Evolutionary conservation across 805 yeast genomes (phyloP), one percentile per base, ranked within the genome.

Genomic region (Lipomyces japonicus): DNA sequence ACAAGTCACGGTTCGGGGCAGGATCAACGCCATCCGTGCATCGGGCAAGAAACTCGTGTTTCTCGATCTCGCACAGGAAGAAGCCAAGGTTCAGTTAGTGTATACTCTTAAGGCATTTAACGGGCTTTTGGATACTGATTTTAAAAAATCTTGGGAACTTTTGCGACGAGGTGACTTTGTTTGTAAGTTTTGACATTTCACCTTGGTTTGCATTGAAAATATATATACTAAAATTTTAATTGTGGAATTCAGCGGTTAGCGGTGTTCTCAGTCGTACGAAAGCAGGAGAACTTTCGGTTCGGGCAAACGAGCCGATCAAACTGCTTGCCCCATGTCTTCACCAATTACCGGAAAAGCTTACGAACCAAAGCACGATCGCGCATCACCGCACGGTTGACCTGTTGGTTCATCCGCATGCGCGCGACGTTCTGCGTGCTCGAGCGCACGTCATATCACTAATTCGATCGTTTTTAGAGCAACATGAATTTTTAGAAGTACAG

Each of bases 231-330:
- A 14, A n/a, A n/a, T n/a, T n/a, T n/a, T n/a, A n/a, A n/a, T n/a
- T n/a, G n/a, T n/a, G n/a, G n/a, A n/a, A n/a, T n/a, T 24, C 7
- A 50, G 55, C 78, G 5, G 79, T 82, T 22, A 61, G 67, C 2
- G 98, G 98, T 0, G 63, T 59, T 22, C 89, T 96, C 0, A 86
- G 91, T 23, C 65, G 76, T 2, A 86, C 97, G 0, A 80, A 82
- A 47, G 79, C 80, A 2, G 93, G 91, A 0, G 95, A 90, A 57
- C 68, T 89, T 5, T 83, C 96, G 1, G 62, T 91, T 44, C 79
- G 84, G 55, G 73, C 82, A 10, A 66, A 68, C 0, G 51, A 63
- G n/a, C 74, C 80, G 1, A 64, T 86, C 1, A 53, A 43, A 23
- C 65, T 88, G 10, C 74, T 84, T 4, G 66, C 90, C 0, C 91